A percentile compares a stretch with the other conserved stretches of the same genome.
Conservation (phyloP, 306 rosid species). For the Prunus dulcis region DNA sequence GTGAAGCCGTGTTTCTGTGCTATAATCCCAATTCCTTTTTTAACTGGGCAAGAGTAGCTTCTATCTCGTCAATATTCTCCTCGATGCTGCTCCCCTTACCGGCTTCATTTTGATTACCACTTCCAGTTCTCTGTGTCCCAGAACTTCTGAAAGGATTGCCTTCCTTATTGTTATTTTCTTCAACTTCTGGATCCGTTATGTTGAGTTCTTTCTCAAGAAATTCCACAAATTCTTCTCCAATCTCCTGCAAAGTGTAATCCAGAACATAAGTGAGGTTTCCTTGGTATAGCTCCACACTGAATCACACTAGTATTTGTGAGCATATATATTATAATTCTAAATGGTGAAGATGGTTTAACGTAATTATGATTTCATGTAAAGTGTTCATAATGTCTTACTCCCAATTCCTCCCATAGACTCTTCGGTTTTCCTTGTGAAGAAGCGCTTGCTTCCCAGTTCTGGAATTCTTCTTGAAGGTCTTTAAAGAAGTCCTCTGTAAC, state of each 20-base stretch:
- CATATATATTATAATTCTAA: background rate
- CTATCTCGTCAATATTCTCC: constrained; percentile 82
- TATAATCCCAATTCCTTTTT: constrained; percentile 88
- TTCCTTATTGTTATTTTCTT: constrained; percentile 25
- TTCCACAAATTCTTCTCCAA: constrained; percentile 96
- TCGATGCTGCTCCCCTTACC: constrained; percentile 55
- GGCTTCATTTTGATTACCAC: constrained; percentile 29
- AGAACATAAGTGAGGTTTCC: constrained; percentile 14
- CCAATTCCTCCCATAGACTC: constrained; percentile 95
- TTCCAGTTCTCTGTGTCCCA: constrained; percentile 30
- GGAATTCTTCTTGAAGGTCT: constrained; percentile 87
- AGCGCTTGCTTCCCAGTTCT: constrained; percentile 83
- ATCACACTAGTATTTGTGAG: background rate
- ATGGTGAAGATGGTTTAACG: background rate
- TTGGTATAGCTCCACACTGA: background rate
- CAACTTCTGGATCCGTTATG: constrained; percentile 45
- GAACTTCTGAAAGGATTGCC: constrained; percentile 36
- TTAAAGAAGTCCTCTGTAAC: constrained; percentile 74
- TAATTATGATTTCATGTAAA: background rate
- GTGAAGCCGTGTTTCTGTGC: constrained; percentile 9
- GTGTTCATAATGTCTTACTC: constrained; percentile 39
- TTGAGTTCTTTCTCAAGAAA: constrained; percentile 95
- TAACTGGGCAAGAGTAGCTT: constrained; percentile 83
- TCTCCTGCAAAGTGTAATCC: constrained; percentile 61
- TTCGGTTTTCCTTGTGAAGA: constrained; percentile 87